Evolutionary conservation across 139 green algal species (phyloP), one percentile per base, ranked within the genome.

Genomic region (Micromonas pusilla): DNA sequence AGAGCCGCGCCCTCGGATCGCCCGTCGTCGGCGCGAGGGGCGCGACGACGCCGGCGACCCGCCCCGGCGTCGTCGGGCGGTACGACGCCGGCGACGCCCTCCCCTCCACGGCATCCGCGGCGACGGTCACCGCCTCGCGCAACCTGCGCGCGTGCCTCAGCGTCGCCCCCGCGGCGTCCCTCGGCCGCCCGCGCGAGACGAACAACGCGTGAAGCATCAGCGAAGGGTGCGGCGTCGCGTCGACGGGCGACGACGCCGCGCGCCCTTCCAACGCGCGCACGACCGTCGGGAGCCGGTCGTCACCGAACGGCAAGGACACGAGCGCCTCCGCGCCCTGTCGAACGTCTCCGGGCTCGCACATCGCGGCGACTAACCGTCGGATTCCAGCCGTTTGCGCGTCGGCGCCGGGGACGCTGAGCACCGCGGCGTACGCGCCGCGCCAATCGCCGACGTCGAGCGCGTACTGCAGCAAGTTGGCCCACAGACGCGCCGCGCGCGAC

Each of bases 401-500:
- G 26, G 32, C 65, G 26, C 65, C 65, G 13, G 30, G 26, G 65
- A 39, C 65, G 65, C 28, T 52, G 13, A 33, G 32, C 65, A 33
- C 65, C 65, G 65, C 65, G 65, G 26, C 32, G 30, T 72, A 72
- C 65, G 65, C 65, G 13, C 4, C 65, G 32, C 28, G 30, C 65
- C 65, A 72, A 45, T 72, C 65, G 26, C 30, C 13, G 13, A 33
- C 28, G 65, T 72, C 65, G 26, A 72, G 13, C 28, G 65, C 65
- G 65, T 72, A 72, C 30, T 72, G 65, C 23, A 72, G 33, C 3
- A 72, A 13, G 33, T 72, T 72, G 13, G 65, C 65, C 65, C 65
- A 72, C 16, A 57, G 16, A 57, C 45, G 45, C 9, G 45, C 45
- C 45, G 45, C 45, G 9, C n/a, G n/a, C n/a, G n/a, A n/a, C n/a